Evolutionary conservation across 148 eudicot species (phyloP).

Genomic region (Dianthus caryophyllus): DNA sequence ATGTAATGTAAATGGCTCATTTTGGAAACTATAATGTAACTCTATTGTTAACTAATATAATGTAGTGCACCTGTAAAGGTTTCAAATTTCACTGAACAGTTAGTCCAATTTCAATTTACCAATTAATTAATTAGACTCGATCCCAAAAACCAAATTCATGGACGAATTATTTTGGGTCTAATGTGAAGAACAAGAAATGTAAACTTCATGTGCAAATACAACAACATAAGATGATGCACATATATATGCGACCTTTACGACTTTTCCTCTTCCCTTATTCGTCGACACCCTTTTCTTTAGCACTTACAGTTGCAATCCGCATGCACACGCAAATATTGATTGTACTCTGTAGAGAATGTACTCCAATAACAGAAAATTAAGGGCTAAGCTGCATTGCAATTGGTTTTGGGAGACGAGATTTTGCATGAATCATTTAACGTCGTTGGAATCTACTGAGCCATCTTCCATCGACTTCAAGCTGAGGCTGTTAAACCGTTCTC

Average conservation of each 20-base stretch:
- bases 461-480: conserved; percentile 64
- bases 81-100: no score
- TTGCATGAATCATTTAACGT: conserved; percentile 33
- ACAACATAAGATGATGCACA: not conserved
- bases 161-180: not conserved
- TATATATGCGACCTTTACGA: conserved; percentile 8
- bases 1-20: no score
- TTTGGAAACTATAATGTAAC: no score
- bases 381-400: not conserved
- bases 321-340: not conserved
- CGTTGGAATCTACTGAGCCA: conserved; percentile 45
- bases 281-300: not conserved
- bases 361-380: not conserved
- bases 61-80: no score
- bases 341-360: not conserved
- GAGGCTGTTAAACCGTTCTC: conserved; percentile 70
- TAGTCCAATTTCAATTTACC: no score
- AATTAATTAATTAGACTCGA: conserved; percentile 13
- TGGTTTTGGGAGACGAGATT: not conserved
- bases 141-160: no score
- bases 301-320: conserved; percentile 4
- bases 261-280: not conserved
- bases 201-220: conserved; percentile 15
- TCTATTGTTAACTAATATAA: no score
- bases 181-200: conserved; percentile 10